phyloP scores from a whole-genome alignment of 1,284 basidiomycete species.

The Leccinum subfulvum region DNA sequence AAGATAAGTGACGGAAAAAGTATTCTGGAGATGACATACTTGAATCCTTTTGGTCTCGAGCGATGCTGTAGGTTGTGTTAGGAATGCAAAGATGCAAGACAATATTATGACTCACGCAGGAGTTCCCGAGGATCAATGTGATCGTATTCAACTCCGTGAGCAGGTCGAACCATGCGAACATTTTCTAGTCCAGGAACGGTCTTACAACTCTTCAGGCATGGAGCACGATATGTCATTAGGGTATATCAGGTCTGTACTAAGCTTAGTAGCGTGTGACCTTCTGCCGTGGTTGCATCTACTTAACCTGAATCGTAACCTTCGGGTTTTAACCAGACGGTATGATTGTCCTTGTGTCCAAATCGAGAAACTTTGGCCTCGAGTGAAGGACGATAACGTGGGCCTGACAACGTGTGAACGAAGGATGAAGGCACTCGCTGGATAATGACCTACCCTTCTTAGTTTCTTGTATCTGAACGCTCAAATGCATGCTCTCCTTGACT shows the following conservation, averaged over 20 bases:
- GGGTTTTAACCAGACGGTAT: constrained; percentile 87
- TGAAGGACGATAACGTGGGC: constrained; percentile 89
- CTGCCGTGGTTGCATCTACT: constrained; percentile 7
- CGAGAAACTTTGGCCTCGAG: constrained; percentile 84
- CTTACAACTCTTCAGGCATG: constrained; percentile 81
- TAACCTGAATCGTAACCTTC: constrained; percentile 84
- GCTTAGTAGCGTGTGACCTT: not conserved
- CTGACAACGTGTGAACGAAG: constrained; percentile 36
- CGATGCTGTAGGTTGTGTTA: constrained; percentile 50
- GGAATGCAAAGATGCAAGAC: not conserved
- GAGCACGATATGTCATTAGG: constrained; percentile 89
- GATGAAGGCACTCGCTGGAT: not conserved
- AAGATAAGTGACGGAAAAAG: not conserved
- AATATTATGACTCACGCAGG: constrained; percentile 44
- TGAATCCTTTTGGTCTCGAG: constrained; percentile 83
- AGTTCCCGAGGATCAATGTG: constrained; percentile 87
- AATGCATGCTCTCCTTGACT: constrained; percentile 70
- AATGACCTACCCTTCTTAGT: constrained; percentile 66
- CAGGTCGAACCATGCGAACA: constrained; percentile 77
- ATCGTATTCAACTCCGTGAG: constrained; percentile 93
- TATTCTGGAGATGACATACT: constrained; percentile 33
- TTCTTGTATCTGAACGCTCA: constrained; percentile 83
- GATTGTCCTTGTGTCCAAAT: constrained; percentile 70
- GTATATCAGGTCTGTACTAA: constrained; percentile 69
- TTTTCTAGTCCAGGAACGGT: constrained; percentile 83